Base-by-base conservation (phyloP, 768 basidiomycete species). In the Leccinum subgranulosum region DNA sequence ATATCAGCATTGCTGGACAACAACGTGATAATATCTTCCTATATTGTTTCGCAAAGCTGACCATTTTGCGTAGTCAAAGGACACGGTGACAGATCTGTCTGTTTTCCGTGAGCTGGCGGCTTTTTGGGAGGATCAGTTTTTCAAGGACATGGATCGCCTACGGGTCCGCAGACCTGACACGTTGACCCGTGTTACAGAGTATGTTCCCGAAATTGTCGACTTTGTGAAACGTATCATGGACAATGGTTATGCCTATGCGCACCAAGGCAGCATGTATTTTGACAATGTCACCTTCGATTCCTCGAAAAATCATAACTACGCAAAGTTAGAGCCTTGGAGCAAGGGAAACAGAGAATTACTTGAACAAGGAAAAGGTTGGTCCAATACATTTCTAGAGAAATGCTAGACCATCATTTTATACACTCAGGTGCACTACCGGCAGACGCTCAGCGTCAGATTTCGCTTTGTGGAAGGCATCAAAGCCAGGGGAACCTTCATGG, bases 401-500 rank as follows among this genome's bases (percentile, higher is more conserved):
- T 31, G 39, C 25, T 48, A 23, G 28, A 52, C 52, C 7, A 52
- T 23, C 34, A 25, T 54, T 17, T 51, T 55, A 49, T 27, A 27
- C n/a, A 47, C 28, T 11, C 49, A 87, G 85, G 87, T 49, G 82
- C 3, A 79, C 81, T 34, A 75, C 74, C 19, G 86, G 87, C 10
- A 87, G 89, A 66, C 84, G 88, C 54, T 89, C 92, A n/a, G 72
- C 86, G 1, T 81, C 94, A 7, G 97, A 99, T 74, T 99, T 99
- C 73, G 97, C 97, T 5, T 78, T 99, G 12, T 99, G 97, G 97
- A 99, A 99, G 75, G 86, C 90, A 2, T 92, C 93, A 29, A 96
- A 94, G 76, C 85, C 93, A 3, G 97, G 97, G 7, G 97, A 99
- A 72, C 97, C 97, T 2, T 87, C 87, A 3, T 99, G 97, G 96